Base-by-base conservation (phyloP, 2,329 filamentous ascomycete species). In the Didymella keratinophila region DNA sequence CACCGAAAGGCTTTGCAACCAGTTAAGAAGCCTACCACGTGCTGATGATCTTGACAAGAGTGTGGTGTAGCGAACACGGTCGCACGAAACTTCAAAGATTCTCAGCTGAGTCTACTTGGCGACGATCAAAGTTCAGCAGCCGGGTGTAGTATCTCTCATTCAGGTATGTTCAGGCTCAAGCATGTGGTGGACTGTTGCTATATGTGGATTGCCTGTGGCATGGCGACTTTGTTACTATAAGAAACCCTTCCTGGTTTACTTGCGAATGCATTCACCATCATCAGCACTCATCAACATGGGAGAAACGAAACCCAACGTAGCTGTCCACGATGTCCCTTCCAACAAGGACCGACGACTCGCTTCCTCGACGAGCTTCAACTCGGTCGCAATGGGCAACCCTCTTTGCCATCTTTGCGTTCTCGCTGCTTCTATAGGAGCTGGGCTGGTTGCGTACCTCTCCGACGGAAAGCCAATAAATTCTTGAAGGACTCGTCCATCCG, bases 401-500 rank as follows among this genome's bases (percentile, higher is more conserved):
- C 10, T 16, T 49, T n/a, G 27, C 44, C 7, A 37, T 55, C 11
- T 28, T 55, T 27, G 42, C 25, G 20, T 23, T 55, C 14, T 55
- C 2, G 45, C 27, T n/a, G 32, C 52, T 0, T 48, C 52, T 2
- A 28, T 11, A 28, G 52, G 44, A 12, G 52, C 52, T n/a, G 52
- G 32, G 10, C 16, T 55, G 14, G 52, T 55, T 3, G 45, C 47
- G 10, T 44, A 44, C 18, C 44, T 55, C 11, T 37, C 44, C 27
- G 44, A 55, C 27, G 44, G 44, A 37, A 55, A 55, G 45, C 52
- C 52, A 2, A 49, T 37, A 1, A 55, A 45, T 2, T 48, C 52
- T 12, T 49, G 52, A 36, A 55, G 36, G 4, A 49, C 34, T 18
- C 12, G 44, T 6, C 52, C 52, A 4, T 55, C 52, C 25, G 52